Evolutionary conservation across 257 asterid species (phyloP).

Genomic region (Solanum neorickii): DNA sequence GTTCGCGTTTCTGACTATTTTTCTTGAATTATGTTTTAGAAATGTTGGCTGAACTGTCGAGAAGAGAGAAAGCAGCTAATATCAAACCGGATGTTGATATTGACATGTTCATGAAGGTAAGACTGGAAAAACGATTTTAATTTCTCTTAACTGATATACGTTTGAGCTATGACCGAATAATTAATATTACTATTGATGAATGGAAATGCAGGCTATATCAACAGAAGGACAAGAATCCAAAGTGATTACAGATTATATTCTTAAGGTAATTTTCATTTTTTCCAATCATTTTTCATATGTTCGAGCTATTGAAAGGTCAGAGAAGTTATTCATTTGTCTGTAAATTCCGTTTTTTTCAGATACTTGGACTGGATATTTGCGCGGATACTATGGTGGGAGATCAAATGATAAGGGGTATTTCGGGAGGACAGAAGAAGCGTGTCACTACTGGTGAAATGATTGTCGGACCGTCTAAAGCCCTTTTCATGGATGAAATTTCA

Average conservation of each 20-base stretch:
- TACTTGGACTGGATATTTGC: constrained; percentile 28
- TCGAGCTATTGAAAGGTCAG: background rate
- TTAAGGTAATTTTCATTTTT: constrained; percentile 25
- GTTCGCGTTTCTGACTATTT: background rate
- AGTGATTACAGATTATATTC: constrained; percentile 48
- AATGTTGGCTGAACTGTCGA: constrained; percentile 51
- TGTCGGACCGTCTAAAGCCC: constrained; percentile 28
- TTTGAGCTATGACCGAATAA: background rate
- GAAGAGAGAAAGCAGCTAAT: constrained; percentile 47
- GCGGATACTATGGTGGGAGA: constrained; percentile 36
- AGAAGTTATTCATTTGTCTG: background rate
- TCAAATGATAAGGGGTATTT: constrained; percentile 31
- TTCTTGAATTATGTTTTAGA: constrained; percentile 24
- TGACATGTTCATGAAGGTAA: constrained; percentile 46
- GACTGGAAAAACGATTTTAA: background rate
- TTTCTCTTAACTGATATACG: background rate
- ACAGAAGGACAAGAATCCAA: constrained; percentile 53
- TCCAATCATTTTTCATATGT: no score
- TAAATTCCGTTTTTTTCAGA: constrained; percentile 1
- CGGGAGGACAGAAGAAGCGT: constrained; percentile 34
- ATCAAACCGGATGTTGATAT: constrained; percentile 40
- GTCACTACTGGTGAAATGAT: constrained; percentile 38
- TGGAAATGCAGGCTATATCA: constrained; percentile 42
- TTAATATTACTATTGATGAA: background rate
- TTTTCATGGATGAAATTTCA: constrained; percentile 34